Evolutionary conservation across 139 green algal species (phyloP), one percentile per base, ranked within the genome.

Genomic region (Klebsormidium nitens): DNA sequence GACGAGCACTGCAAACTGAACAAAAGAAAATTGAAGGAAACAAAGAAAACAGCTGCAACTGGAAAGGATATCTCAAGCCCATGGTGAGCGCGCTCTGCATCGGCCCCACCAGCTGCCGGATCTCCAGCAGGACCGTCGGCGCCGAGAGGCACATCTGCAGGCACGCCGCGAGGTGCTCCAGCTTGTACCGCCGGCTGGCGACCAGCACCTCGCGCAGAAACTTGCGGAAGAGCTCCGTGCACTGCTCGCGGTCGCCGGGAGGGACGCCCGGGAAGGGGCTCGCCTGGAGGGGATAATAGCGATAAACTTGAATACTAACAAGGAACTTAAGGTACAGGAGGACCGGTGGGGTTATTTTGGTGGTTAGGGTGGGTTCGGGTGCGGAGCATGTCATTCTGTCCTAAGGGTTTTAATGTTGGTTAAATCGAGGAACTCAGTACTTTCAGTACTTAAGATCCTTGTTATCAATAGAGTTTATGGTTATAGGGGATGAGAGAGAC

Each of bases 201-300:
- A n/a, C 26, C 60, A 68, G 42, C 37, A 68, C 60, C 60, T 68
- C 60, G 26, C 60, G 35, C 8, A 68, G 42, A 68, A 46, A 68
- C 26, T 32, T 32, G 26, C 38, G 60, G 11, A 68, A 11, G 11
- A 68, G 36, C 60, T 17, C 38, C 60, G 11, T 17, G 38, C 60
- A 68, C 14, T 32, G 26, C 38, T 11, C 8, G 11, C 60, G 60
- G 11, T 68, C 60, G n/a, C n/a, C n/a, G n/a, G n/a, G n/a, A n/a
- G n/a, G n/a, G n/a, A n/a, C n/a, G n/a, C n/a, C n/a, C n/a, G n/a
- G n/a, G n/a, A n/a, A n/a, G n/a, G n/a, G n/a, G n/a, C n/a, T n/a
- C n/a, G n/a, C n/a, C n/a, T n/a, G n/a, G n/a, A n/a, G n/a, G n/a
- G n/a, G n/a, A n/a, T n/a, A n/a, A n/a, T n/a, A n/a, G n/a, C n/a